Evolutionary conservation across 163 green algal genomes (phyloP), one percentile per base, ranked within the genome.

Genomic region (Chlamydomonas reinhardtii): DNA sequence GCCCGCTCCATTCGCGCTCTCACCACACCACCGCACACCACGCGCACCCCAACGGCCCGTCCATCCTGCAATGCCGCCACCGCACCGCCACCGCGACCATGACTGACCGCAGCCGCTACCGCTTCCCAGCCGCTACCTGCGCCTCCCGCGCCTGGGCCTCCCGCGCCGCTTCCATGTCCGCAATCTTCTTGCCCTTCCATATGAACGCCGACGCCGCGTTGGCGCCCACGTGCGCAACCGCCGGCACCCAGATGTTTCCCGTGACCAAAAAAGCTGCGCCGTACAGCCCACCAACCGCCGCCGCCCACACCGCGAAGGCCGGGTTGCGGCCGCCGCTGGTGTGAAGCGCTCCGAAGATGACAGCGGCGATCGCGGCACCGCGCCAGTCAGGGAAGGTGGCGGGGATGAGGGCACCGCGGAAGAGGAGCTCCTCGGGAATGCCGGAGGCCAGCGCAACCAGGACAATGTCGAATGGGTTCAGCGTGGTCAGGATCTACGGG

Each of bases 271-370:
- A 96, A 15, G 89, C 74, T 2, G 72, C 83, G 20, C 96, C 96
- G 86, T 98, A 98, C 31, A 95, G 32, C 34, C 65, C 84, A 0
- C 96, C 96, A 2, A 98, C 95, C 2, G 78, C 87, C 0, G 73
- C 76, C 19, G 96, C 95, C 95, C 95, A 98, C 1, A 76, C 88
- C 56, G 94, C 95, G 91, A 98, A 98, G 0, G 93, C 91, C 19
- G 80, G 78, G 83, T 97, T 98, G 56, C 96, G 89, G 34, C 96
- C 96, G 31, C 95, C 96, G 80, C 75, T 94, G 73, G 94, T 93
- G 82, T 98, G 96, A 79, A 98, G 87, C 73, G 89, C 74, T 0
- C 96, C 96, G 91, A 98, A 98, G 2, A 94, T 84, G 3, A 83
- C 84, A 20, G 92, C 96, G 19, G 95, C 88, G 5, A 97, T 70